These are phyloP conservation scores for Fusarium temperatum DNA, from an alignment of 2,329 filamentous ascomycete species.

Conservation along the genomic window DNA sequence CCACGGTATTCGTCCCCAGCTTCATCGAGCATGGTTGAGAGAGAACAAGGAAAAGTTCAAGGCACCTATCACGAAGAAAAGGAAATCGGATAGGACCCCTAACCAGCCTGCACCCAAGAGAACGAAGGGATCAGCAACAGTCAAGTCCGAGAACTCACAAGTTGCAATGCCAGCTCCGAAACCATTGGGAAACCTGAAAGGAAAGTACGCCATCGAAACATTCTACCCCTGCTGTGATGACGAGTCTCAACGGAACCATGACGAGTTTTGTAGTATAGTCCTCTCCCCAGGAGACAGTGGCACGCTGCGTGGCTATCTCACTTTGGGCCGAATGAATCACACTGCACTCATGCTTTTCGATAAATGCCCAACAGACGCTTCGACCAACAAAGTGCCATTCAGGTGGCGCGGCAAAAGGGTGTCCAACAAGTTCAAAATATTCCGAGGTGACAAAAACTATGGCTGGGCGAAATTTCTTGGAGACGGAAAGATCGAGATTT, in stretches of 20 bases:
- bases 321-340: not conserved
- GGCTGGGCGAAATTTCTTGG: not conserved
- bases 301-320: not conserved
- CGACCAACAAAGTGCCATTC: not conserved
- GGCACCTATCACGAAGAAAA: rapidly evolving
- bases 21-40: not conserved
- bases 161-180: not conserved
- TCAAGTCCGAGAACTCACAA: not conserved
- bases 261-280: not conserved
- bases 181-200: not conserved
- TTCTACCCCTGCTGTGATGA: not conserved
- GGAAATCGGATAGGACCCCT: not conserved
- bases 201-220: not conserved
- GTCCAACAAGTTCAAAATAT: rapidly evolving
- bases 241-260: not conserved
- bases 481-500: not conserved
- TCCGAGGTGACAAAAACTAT: not conserved
- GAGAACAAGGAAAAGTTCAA: not conserved
- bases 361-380: not conserved
- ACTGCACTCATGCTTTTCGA: not conserved
- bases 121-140: not conserved
- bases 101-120: not conserved
- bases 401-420: not conserved
- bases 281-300: not conserved
- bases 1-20: not conserved